These are phyloP conservation scores for Tephrocybe rancida DNA, from an alignment of 768 basidiomycete species.

Conservation along the genomic window DNA sequence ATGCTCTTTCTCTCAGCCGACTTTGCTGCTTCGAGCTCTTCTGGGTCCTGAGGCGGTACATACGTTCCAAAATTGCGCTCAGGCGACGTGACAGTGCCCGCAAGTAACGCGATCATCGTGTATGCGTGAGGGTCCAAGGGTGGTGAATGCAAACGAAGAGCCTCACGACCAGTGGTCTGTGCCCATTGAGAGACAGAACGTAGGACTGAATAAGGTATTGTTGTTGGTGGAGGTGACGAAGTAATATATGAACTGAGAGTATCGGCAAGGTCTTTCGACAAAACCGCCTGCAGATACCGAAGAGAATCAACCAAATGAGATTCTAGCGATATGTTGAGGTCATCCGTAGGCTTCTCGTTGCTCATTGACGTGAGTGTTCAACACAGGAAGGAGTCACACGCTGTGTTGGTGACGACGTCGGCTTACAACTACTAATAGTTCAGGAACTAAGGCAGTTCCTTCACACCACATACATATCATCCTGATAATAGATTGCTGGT, in stretches of 20 bases:
- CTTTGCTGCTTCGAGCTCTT: conserved; percentile 46
- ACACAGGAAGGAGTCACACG: not conserved
- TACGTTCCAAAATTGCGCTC: conserved; percentile 67
- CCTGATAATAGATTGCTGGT: too few relatives aligned
- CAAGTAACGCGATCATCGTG: conserved; percentile 73
- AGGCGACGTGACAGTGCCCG: conserved; percentile 79
- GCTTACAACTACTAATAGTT: too few relatives aligned
- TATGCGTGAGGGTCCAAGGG: conserved; percentile 57
- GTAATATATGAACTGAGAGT: conserved; percentile 43
- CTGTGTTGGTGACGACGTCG: not conserved
- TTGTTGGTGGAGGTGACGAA: conserved; percentile 39
- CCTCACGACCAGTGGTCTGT: conserved; percentile 48
- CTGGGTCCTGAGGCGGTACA: conserved; percentile 44
- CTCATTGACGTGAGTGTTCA: conserved; percentile 12
- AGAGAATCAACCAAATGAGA: conserved; percentile 58
- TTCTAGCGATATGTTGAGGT: conserved; percentile 69
- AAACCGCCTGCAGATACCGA: conserved; percentile 40
- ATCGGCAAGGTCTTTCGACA: conserved; percentile 46
- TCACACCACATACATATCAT: too few relatives aligned
- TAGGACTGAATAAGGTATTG: conserved; percentile 66
- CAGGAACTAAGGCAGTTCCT: too few relatives aligned
- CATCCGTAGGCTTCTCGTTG: conserved; percentile 19
- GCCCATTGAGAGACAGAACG: conserved; percentile 69
- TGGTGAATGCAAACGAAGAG: conserved; percentile 39
- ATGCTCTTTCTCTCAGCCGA: conserved; percentile 65